Base-by-base conservation (phyloP, 441 rosid genomes). In the Gossypium gossypioides region DNA sequence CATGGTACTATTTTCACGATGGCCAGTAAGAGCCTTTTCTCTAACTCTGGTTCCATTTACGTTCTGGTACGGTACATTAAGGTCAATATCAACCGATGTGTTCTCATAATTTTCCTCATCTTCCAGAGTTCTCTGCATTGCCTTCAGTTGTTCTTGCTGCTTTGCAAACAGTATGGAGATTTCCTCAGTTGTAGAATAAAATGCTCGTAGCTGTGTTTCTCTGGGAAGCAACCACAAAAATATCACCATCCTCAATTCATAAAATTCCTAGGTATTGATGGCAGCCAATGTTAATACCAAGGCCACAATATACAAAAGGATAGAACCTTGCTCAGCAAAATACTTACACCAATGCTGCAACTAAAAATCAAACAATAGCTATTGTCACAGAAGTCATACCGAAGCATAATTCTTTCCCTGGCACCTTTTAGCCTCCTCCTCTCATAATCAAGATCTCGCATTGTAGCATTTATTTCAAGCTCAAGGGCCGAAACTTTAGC, bases 61-160 rank as follows among this genome's bases (percentile, higher is more conserved):
- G 19, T 71, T 74, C 73, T 80, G 79, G 50, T 46, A 27, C 9
- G 72, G 70, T 69, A 75, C 84, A 84, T 84, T 85, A 61, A 86
- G 75, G 75, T 91, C 96, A 46, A 86, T 70, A 79, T 92, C 98
- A 37, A 75, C 77, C 40, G 96, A 91, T 3, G 84, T 87, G 78
- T 86, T 88, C 72, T 91, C 98, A 70, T 81, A 89, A 77, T 89
- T 91, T 61, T 95, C 99, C 84, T 89, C 97, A 72, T 89, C 98
- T 85, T 92, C 99, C 69, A 91, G 80, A 65, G 97, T 91, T 88
- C 80, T 88, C 81, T 84, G 93, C 99, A 95, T 92, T 13, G 93
- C 83, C 85, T 92, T 92, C 72, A 95, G 84, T 76, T 95, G 97
- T 78, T 95, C 97, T 86, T 95, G 97, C 86, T 95, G 99, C 84